Evolutionary conservation across 768 basidiomycete species (phyloP).

Genomic region (Kondoa subrosea): DNA sequence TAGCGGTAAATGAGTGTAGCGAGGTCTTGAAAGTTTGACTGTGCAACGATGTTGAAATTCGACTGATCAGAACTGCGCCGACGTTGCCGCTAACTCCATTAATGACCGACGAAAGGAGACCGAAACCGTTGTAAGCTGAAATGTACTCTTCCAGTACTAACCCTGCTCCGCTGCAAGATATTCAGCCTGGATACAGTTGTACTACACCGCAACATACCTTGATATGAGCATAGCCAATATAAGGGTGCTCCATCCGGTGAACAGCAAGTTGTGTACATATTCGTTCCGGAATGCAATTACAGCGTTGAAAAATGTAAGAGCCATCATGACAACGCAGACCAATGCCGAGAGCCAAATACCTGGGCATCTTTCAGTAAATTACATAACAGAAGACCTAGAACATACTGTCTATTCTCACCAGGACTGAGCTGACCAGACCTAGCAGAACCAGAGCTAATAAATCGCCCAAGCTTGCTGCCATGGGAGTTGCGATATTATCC

Average conservation of each 20-base stretch:
- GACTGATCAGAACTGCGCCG: conserved; percentile 76
- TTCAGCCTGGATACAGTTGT: conserved; percentile 12
- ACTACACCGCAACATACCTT: conserved; percentile 18
- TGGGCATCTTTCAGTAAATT: too few relatives aligned
- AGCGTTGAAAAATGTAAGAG: conserved; percentile 42
- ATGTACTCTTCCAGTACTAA: conserved; percentile 83
- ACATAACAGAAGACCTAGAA: too few relatives aligned
- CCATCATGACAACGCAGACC: conserved; percentile 39
- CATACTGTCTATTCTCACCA: too few relatives aligned
- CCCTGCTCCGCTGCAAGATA: conserved; percentile 63
- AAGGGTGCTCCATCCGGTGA: conserved; percentile 75
- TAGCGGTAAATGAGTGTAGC: conserved; percentile 17
- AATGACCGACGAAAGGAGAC: conserved; percentile 68
- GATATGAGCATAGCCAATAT: conserved; percentile 64
- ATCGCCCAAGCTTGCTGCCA: conserved; percentile 84
- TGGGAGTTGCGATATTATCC: conserved; percentile 92
- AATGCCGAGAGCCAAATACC: conserved; percentile 42
- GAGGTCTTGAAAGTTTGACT: conserved; percentile 33
- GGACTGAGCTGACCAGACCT: conserved; percentile 35
- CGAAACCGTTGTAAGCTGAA: conserved; percentile 69
- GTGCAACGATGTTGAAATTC: conserved; percentile 77
- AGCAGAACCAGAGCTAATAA: conserved; percentile 74
- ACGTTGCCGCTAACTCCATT: conserved; percentile 66
- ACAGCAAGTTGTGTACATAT: conserved; percentile 53
- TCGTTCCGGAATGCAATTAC: conserved; percentile 48